Evolutionary conservation across 805 yeast species (phyloP), one percentile per base, ranked within the genome.

Genomic region (Kodamaea jinghongensis): DNA sequence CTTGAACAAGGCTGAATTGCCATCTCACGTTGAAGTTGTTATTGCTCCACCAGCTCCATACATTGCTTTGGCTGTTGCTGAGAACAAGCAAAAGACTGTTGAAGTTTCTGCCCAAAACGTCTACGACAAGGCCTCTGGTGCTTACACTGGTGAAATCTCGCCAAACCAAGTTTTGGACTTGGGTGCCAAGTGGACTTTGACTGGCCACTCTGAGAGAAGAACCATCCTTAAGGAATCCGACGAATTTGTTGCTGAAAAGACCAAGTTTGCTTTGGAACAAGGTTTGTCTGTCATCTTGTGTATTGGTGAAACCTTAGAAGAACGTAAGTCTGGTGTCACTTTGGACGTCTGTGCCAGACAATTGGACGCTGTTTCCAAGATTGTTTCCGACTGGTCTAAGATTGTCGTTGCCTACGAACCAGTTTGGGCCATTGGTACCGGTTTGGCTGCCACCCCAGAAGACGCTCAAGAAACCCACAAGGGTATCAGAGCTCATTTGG

Each of bases 391-490:
- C 81, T 91, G 98, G 98, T 58, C 84, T 49, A 77, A 86, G 68
- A 76, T 93, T 53, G 98, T 93, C 51, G 73, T 93, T 67, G 99
- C 99, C 60, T 93, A 93, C 75, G 99, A 93, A 76, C 99, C 99
- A 58, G 96, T 93, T 54, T 93, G 99, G 99, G 99, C 99, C 58
- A 93, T 93, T 58, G 99, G 99, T 68, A 90, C 98, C 56, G 99
- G 99, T 63, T 81, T 93, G 63, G 96, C 98, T 58, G 98, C 99
- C 47, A 93, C 99, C 56, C 89, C 99, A 54, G 86, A 85, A 54
- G 99, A 93, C 65, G 99, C 99, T 54, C 96, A 93, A 76, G 88
- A 83, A 53, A 87, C 93, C 60, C 99, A 93, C 76, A 78, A 78
- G 64, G 77, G 76, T 55, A 87, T 93, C 73, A 86, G 99, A 78